Evolutionary conservation across 768 basidiomycete species (phyloP), one percentile per base, ranked within the genome.

Genomic region (Tylopilus balloui): DNA sequence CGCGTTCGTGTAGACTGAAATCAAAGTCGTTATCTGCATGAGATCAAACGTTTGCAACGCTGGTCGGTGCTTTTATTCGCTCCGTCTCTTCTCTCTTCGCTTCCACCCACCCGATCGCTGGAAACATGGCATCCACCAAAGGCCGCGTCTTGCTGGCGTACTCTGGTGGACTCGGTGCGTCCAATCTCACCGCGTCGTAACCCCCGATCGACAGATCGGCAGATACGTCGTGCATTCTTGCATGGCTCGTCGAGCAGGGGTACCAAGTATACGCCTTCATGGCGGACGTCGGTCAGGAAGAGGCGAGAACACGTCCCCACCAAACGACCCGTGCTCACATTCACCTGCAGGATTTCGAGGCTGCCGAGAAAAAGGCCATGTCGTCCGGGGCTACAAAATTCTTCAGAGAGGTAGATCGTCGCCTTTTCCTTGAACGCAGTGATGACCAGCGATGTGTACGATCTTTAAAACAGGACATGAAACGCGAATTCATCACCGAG

Each of bases 191-290:
- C 15, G 46, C 20, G 47, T 47, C 40, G 32, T 17, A 3, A 3
- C 36, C 27, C 17, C 43, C 52, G 47, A 63, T 52, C 53, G 41
- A 25, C 23, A 23, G 44, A 45, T 45, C 53, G 32, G n/a, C 25
- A 63, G 96, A 99, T 71, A 99, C 96, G 19, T 97, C 95, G 31
- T 98, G 95, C 73, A 99, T 99, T 73, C 86, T 98, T 60, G 92
- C 92, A 45, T 99, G 95, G 95, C 77, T 99, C 71, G 92, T 98
- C 70, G 96, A 99, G 68, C 78, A 97, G 68, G 93, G 92, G 50
- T 99, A 98, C 72, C 90, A 98, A 65, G 95, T 97, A 55, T 83
- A 87, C 59, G 92, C 93, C 20, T 98, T 94, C 80, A 93, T 95
- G 89, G 91, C 92, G 12, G 90, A 94, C 72, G 87, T 95, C 48